Evolutionary conservation across 768 basidiomycete species (phyloP).

Genomic region (Trichaptum fuscoviolaceum): DNA sequence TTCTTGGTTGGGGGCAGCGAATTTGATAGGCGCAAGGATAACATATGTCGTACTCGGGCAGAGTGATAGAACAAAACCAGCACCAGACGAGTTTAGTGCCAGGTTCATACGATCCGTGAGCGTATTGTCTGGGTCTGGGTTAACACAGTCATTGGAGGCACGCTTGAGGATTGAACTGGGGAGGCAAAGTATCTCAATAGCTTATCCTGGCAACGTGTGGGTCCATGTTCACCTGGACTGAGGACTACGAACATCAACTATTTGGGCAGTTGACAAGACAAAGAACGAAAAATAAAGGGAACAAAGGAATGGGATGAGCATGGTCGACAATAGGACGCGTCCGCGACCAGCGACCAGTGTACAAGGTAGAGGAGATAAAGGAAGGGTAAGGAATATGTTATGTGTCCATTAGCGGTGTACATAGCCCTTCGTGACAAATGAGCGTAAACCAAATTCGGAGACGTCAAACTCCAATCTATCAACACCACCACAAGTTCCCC

Average conservation of each 20-base stretch:
- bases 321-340: neutral
- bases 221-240: neutral
- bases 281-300: neutral
- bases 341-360: neutral
- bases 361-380: neutral
- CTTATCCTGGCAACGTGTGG: neutral
- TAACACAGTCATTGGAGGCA: constrained; percentile 4
- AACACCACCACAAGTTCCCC: neutral
- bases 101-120: constrained; percentile 60
- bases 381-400: neutral
- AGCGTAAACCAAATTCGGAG: neutral
- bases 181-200: neutral
- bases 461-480: neutral
- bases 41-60: constrained; percentile 61
- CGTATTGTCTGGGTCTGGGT: constrained; percentile 57
- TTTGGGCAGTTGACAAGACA: neutral
- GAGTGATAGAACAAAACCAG: constrained; percentile 59
- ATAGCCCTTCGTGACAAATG: neutral
- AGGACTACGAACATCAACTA: neutral
- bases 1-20: constrained; percentile 66
- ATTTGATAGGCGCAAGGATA: constrained; percentile 61
- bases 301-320: neutral
- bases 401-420: neutral
- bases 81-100: constrained; percentile 58
- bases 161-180: neutral